Evolutionary conservation across 2,329 filamentous ascomycete genomes (phyloP), one percentile per base, ranked within the genome.

Genomic region (Celoporthe dispersa): DNA sequence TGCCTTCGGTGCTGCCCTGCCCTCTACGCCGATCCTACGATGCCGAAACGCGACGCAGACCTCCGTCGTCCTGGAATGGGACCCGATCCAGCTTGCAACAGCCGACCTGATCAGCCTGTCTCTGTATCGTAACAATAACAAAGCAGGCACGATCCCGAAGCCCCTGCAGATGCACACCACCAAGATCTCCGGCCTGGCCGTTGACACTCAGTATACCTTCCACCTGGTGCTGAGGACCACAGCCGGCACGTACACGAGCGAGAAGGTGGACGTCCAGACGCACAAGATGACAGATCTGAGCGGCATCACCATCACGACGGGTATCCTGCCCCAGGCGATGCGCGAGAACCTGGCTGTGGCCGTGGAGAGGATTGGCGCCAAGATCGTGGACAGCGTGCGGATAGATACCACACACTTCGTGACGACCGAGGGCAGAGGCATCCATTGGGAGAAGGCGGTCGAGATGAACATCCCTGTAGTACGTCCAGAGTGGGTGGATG

Each of bases 341-440:
- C 90, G 89, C 78, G 93, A 97, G 74, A 90, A 87, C 72, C 86
- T 99, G 28, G 85, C 87, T 62, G 86, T 86, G 61, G 93, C 94
- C 1, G 88, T 98, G 48, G 91, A 96, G 77, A 88, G 94, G 74
- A 97, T 99, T 75, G 96, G 96, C 64, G 96, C 94, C 72, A 97
- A 96, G 84, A 85, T 98, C 73, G 92, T 94, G 69, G 95, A 98
- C 75, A 88, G 88, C 16, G 94, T 98, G 66, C 89, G 95, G 76
- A 98, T 99, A 78, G 96, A 99, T 79, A 99, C 96, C 0, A 99
- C 96, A 22, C 96, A 99, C 81, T 99, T 99, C 79, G 94, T 99
- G 71, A 98, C 95, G 73, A 97, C 94, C 12, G 96, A 99, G 80
- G 94, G 94, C 39, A 86, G 94, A 68, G 96, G 96, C 41, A 87